phyloP scores from a whole-genome alignment of 192 early-diverging fungal species.

The Podila epicladia region DNA sequence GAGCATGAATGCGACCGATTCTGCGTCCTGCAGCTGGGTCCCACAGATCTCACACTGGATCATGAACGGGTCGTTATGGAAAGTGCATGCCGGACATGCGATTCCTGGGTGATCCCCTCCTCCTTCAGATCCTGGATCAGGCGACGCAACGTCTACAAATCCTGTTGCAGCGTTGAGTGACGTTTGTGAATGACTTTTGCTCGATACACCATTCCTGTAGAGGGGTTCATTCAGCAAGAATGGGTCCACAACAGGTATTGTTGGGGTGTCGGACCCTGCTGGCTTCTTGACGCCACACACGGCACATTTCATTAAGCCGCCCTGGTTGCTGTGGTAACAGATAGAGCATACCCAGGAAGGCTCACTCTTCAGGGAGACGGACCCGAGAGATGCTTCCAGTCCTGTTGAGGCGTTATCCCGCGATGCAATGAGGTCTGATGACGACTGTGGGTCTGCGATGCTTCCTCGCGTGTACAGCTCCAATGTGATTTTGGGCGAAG shows the following conservation, averaged over 20 bases:
- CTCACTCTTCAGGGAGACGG: conserved; percentile 18
- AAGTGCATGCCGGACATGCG: conserved; percentile 85
- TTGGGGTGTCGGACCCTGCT: conserved; percentile 1
- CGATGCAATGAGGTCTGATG: conserved; percentile 9
- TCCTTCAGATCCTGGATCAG: background rate
- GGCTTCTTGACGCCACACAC: conserved; percentile 66
- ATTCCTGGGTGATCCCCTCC: conserved; percentile 22
- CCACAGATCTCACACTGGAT: conserved; percentile 88
- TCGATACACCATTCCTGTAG: background rate
- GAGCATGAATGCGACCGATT: conserved; percentile 32
- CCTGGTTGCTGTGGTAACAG: conserved; percentile 61
- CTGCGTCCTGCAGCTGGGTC: conserved; percentile 60
- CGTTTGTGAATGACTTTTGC: background rate
- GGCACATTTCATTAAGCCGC: conserved; percentile 55
- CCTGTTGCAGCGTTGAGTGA: background rate
- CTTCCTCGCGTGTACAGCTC: conserved; percentile 49
- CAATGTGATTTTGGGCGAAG: conserved; percentile 75
- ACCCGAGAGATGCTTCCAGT: conserved; percentile 15
- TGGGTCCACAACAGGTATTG: conserved; percentile 13
- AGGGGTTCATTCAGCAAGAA: conserved; percentile 22
- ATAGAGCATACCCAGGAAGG: conserved; percentile 62
- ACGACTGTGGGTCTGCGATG: conserved; percentile 10
- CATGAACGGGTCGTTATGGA: conserved; percentile 87
- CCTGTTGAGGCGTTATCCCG: background rate
- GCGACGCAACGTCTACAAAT: background rate